These are phyloP conservation scores for Rhypophila decipiens DNA, from an alignment of 495 filamentous ascomycete species.

Conservation along the genomic window DNA sequence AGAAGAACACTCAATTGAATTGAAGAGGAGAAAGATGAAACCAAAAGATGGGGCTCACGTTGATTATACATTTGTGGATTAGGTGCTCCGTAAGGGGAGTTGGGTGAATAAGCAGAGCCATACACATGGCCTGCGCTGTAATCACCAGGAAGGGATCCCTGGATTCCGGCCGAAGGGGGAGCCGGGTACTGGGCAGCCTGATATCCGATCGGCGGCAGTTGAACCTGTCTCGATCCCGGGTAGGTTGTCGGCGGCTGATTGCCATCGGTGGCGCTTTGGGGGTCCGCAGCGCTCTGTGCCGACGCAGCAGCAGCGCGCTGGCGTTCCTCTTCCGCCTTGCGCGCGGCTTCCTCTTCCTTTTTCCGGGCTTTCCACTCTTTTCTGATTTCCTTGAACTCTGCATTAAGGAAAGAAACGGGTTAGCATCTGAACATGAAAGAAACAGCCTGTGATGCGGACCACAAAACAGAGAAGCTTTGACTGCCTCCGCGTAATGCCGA, in stretches of 20 bases:
- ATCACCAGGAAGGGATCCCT: constrained; percentile 50
- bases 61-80: constrained; percentile 69
- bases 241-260: constrained; percentile 57
- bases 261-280: constrained; percentile 51
- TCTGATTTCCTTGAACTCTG: constrained; percentile 98
- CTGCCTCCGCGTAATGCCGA: too few relatives aligned
- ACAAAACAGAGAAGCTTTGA: too few relatives aligned
- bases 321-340: constrained; percentile 88
- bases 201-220: constrained; percentile 85
- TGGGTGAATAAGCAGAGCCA: constrained; percentile 56
- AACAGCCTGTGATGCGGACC: too few relatives aligned
- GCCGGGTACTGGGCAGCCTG: constrained; percentile 63
- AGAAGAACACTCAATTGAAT: too few relatives aligned
- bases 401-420: not conserved
- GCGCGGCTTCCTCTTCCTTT: constrained; percentile 90
- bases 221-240: constrained; percentile 52
- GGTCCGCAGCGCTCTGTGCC: constrained; percentile 37
- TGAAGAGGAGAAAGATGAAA: not conserved
- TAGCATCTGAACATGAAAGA: too few relatives aligned
- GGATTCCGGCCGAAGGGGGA: constrained; percentile 55
- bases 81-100: constrained; percentile 67
- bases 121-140: constrained; percentile 49
- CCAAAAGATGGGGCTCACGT: constrained; percentile 42
- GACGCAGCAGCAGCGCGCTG: constrained; percentile 57
- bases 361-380: constrained; percentile 99